Conservation (phyloP, 176 grass and related monocot species). For the Oryza meyeriana region DNA sequence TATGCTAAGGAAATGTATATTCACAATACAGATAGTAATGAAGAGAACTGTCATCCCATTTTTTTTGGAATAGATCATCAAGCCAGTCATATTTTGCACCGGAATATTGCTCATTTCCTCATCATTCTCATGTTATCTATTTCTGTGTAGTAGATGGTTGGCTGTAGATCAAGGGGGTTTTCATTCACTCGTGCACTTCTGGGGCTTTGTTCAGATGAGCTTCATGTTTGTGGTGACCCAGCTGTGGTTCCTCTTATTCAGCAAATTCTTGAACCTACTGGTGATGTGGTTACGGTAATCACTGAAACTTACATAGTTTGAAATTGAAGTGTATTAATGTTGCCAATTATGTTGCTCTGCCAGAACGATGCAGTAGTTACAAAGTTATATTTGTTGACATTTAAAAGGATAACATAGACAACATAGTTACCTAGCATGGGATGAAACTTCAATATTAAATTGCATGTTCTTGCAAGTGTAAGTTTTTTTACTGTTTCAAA, state of each 20-base stretch:
- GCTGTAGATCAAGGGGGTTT: constrained; percentile 86
- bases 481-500: background rate
- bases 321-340: constrained; percentile 19
- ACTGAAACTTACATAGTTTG: constrained; percentile 7
- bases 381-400: constrained; percentile 24
- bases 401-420: background rate
- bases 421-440: constrained; percentile 20
- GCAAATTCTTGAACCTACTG: constrained; percentile 82
- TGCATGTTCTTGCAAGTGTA: background rate
- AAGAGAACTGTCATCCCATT: background rate
- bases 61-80: constrained; percentile 21
- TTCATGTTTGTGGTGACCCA: constrained; percentile 97
- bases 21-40: background rate
- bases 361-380: background rate
- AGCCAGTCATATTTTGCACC: constrained; percentile 15
- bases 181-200: constrained; percentile 94
- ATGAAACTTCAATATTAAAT: constrained; percentile 16
- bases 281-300: constrained; percentile 79
- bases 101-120: constrained; percentile 18
- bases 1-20: constrained; percentile 13
- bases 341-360: constrained; percentile 27
- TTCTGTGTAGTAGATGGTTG: constrained; percentile 74
- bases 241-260: constrained; percentile 91
- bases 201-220: constrained; percentile 90
- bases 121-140: constrained; percentile 27